Conservation (phyloP, 2,329 filamentous ascomycete genomes). For the Ophiostoma sp. region DNA sequence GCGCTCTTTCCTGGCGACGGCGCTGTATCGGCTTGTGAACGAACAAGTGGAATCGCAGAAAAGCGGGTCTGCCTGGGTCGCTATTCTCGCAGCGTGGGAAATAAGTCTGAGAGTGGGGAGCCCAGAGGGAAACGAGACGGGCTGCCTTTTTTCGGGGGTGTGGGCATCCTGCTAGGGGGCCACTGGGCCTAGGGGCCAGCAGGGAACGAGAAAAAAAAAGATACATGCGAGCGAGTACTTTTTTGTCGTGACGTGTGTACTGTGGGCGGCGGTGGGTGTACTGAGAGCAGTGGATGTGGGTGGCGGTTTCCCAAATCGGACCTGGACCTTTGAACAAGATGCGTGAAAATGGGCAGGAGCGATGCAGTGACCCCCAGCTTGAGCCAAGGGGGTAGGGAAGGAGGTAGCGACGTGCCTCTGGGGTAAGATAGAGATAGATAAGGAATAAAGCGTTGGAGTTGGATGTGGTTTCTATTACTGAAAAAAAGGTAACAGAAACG, state of each 20-base stretch:
- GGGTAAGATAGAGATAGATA: slow-evolving; percentile 13
- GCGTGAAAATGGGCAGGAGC: not conserved
- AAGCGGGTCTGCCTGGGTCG: slow-evolving; percentile 20
- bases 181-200: not conserved
- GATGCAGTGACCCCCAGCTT: not conserved
- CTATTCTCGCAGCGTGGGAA: slow-evolving; percentile 21
- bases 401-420: not conserved
- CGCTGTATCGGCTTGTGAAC: slow-evolving; percentile 26
- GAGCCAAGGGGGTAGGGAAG: not conserved
- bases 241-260: slow-evolving; percentile 7
- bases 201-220: slow-evolving; percentile 2
- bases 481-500: slow-evolving; percentile 26
- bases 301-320: slow-evolving; percentile 1
- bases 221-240: slow-evolving; percentile 4
- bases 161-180: slow-evolving; percentile 1
- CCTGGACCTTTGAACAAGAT: not conserved
- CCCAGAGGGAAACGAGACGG: slow-evolving; percentile 8
- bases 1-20: slow-evolving; percentile 15
- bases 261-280: not conserved
- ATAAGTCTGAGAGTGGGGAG: slow-evolving; percentile 28
- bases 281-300: not conserved
- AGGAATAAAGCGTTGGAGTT: not conserved
- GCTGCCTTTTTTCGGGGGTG: slow-evolving; percentile 21
- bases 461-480: slow-evolving; percentile 25
- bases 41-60: slow-evolving; percentile 18